Evolutionary conservation across 306 rosid species (phyloP), one percentile per base, ranked within the genome.

Genomic region (Rosa persica): DNA sequence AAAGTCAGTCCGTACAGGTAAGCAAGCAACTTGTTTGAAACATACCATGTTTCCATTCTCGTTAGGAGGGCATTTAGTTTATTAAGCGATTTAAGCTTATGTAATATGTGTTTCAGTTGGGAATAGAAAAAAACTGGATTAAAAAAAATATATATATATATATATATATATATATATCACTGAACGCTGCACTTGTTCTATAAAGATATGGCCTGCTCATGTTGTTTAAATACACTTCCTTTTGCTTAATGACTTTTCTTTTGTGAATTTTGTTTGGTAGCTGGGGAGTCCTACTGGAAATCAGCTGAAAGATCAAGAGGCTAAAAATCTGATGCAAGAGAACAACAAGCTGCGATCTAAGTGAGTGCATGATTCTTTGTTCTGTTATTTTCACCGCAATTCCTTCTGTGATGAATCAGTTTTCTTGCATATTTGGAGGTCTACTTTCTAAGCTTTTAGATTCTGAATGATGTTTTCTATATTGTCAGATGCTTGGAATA

Each of bases 401-500:
- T 57, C 34, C 8, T 22, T 17, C 16, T 9, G 16, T 60, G 34
- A 76, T 15, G 76, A 70, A 42, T 74, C 54, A 0, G 27, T 75
- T 25, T 17, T 60, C 43, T 75, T 16, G 42, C 57, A 58, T 40
- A 46, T 6, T 58, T 40, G 7, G 49, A 54, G 51, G 16, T 51
- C 39, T 73, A 39, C 39, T 12, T 17, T 15, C 23, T 40, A 8
- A 74, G 16, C 20, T 52, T 75, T 20, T 77, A 5, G 80, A 12
- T 55, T 57, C 78, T 61, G 49, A 52, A 10, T 25, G 7, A 22
- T 68, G 65, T 52, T 52, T 68, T 39, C 65, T 55, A 34, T 57
- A 13, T 85, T 66, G 78, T 76, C 90, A 95, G 99, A 74, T 93
- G 89, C 55, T 72, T 76, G 79, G 91, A 89, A 79, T 86, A 76